Base-by-base conservation (phyloP, 2,329 filamentous ascomycete species). In the Pseudogymnoascus sp. region DNA sequence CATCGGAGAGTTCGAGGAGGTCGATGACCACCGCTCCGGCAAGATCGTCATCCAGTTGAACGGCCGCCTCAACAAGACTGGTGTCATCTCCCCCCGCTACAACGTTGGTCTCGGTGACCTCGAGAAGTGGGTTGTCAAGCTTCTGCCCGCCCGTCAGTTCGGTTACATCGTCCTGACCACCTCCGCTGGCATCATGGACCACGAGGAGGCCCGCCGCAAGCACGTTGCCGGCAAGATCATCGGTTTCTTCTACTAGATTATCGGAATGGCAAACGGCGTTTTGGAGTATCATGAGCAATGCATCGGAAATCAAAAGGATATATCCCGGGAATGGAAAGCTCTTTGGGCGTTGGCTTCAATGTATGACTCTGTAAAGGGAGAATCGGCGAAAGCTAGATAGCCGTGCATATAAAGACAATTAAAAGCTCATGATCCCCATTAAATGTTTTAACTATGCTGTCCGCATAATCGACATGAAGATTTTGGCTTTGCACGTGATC, bases 41-140 rank as follows among this genome's bases (percentile, higher is more conserved):
- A 99, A 99, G 89, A 96, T 99, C 69, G 91, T 99, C 73, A 94
- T 99, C 75, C 94, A 99, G 86, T 89, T 99, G 70, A 99, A 96
- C 82, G 94, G 94, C 80, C 94, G 91, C 72, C 86, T 97, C 79
- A 97, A 97, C 90, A 97, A 97, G 88, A 94, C 90, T 68, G 94
- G 93, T 85, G 93, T 97, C 82, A 99, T 99, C 86, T 94, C 88
- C 69, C 94, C 94, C 77, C 90, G 94, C 78, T 99, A 96, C 90
- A 97, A 97, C 86, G 90, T 99, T 80, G 91, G 93, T 79, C 91
- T 99, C 75, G 82, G 84, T 74, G 94, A 99, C 74, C 86, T 99
- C 76, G 94, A 99, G 90, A 97, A 97, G 86, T 99, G 94, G 94
- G 91, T 97, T 73, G 91, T 96, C 82, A 96, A 96, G 87, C 89